Conservation (phyloP, 2,329 filamentous ascomycete genomes). For the Aureobasidium sp. region DNA sequence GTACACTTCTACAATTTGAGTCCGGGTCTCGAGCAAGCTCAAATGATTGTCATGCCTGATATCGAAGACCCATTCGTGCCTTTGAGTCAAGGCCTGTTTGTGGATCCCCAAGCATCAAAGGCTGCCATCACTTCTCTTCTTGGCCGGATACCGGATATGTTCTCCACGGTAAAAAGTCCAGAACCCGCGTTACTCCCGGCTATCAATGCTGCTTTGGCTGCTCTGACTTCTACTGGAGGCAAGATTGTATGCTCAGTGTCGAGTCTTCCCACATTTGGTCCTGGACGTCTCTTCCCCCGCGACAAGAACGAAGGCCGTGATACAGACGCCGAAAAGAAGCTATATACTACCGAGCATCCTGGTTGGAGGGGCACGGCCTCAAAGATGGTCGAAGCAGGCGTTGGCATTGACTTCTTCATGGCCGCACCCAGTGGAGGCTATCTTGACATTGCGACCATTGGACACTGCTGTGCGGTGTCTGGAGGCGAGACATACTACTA, state of each 20-base stretch:
- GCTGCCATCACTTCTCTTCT: conserved; percentile 83
- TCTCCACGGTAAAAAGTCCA: conserved; percentile 79
- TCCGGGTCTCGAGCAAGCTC: conserved; percentile 71
- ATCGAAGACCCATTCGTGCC: conserved; percentile 95
- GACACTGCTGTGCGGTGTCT: conserved; percentile 59
- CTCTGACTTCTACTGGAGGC: conserved; percentile 78
- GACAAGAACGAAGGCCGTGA: conserved; percentile 88
- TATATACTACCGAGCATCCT: conserved; percentile 84
- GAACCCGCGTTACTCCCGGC: conserved; percentile 83
- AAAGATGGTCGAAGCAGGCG: conserved; percentile 78
- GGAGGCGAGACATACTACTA: conserved; percentile 96
- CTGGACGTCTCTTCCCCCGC: conserved; percentile 73
- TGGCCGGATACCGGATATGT: conserved; percentile 73
- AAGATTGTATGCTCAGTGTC: conserved; percentile 86
- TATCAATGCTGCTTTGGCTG: conserved; percentile 75
- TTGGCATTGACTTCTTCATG: conserved; percentile 91
- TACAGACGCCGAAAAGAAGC: conserved; percentile 84
- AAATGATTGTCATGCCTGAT: conserved; percentile 98
- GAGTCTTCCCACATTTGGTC: conserved; percentile 85
- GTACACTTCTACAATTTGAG: conserved; percentile 97
- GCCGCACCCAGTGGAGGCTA: conserved; percentile 86
- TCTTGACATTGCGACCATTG: conserved; percentile 86
- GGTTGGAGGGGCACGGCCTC: conserved; percentile 79
- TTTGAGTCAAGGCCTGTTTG: conserved; percentile 83
- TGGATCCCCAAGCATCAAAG: conserved; percentile 87